A percentile compares a stretch with the other conserved stretches of the same genome.
phyloP scores from a whole-genome alignment of 2,329 filamentous ascomycete genomes.

The Pseudomassariella vexata region DNA sequence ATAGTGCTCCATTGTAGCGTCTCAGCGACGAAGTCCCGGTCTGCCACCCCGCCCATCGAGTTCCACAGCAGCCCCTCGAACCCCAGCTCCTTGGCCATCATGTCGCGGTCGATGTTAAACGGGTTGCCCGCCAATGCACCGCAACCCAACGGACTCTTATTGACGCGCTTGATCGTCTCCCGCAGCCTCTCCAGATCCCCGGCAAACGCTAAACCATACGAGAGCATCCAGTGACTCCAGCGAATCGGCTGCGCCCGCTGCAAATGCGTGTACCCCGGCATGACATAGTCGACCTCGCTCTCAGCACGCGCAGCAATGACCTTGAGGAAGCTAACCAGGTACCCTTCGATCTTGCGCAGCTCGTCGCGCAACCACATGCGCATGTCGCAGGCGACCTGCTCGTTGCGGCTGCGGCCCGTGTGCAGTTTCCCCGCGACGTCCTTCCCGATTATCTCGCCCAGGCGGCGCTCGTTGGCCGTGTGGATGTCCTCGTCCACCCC shows the following conservation, averaged over 20 bases:
- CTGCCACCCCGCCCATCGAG: slow-evolving; percentile 64
- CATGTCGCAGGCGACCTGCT: slow-evolving; percentile 89
- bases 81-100: slow-evolving; percentile 67
- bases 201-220: slow-evolving; percentile 60
- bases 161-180: slow-evolving; percentile 61
- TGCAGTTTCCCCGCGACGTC: slow-evolving; percentile 84
- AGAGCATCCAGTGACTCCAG: slow-evolving; percentile 71
- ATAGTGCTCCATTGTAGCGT: slow-evolving; percentile 65
- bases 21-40: slow-evolving; percentile 69
- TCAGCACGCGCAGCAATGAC: slow-evolving; percentile 62
- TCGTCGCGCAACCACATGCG: slow-evolving; percentile 79
- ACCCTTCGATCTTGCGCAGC: slow-evolving; percentile 62
- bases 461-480: slow-evolving; percentile 35
- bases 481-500: slow-evolving; percentile 22
- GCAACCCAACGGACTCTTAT: slow-evolving; percentile 58
- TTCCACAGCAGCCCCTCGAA: slow-evolving; percentile 66
- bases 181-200: slow-evolving; percentile 64
- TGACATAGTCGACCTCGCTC: slow-evolving; percentile 62
- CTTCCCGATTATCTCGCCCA: slow-evolving; percentile 82
- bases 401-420: slow-evolving; percentile 81
- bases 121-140: slow-evolving; percentile 71
- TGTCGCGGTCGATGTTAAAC: slow-evolving; percentile 66
- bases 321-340: slow-evolving; percentile 63
- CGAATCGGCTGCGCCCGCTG: slow-evolving; percentile 68
- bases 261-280: slow-evolving; percentile 74